Conservation (phyloP, 257 asterid genomes). For the Gentiana macrophylla region DNA sequence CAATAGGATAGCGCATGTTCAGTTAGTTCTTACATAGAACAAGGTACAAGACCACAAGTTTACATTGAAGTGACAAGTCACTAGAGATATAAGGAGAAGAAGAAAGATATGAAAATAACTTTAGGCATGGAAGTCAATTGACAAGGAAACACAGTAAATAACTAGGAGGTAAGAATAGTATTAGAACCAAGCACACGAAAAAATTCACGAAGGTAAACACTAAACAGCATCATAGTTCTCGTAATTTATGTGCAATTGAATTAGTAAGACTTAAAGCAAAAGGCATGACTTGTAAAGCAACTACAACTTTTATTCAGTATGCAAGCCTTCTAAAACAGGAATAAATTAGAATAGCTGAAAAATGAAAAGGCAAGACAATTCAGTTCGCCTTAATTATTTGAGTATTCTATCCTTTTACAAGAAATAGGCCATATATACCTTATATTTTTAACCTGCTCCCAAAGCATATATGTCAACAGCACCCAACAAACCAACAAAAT, state of each 20-base stretch:
- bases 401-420: background rate
- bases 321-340: background rate
- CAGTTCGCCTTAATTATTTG: background rate
- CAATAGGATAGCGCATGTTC: background rate
- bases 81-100: constrained; percentile 44
- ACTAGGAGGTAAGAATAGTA: background rate
- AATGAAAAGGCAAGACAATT: background rate
- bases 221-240: background rate
- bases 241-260: too few relatives aligned
- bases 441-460: background rate
- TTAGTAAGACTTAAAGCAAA: background rate
- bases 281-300: background rate
- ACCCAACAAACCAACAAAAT: background rate
- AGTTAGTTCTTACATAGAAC: too few relatives aligned
- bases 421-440: too few relatives aligned
- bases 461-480: background rate
- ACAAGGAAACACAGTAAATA: background rate
- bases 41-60: too few relatives aligned
- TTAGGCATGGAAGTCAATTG: background rate
- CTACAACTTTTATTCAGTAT: too few relatives aligned
- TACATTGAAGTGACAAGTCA: constrained; percentile 3
- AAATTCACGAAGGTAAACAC: background rate
- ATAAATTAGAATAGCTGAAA: background rate
- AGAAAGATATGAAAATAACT: background rate
- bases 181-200: background rate